A percentile compares a stretch with the other conserved stretches of the same genome.
These are phyloP conservation scores for Coniochaeta sp. DNA, from an alignment of 2,329 filamentous ascomycete genomes.

Conservation along the genomic window DNA sequence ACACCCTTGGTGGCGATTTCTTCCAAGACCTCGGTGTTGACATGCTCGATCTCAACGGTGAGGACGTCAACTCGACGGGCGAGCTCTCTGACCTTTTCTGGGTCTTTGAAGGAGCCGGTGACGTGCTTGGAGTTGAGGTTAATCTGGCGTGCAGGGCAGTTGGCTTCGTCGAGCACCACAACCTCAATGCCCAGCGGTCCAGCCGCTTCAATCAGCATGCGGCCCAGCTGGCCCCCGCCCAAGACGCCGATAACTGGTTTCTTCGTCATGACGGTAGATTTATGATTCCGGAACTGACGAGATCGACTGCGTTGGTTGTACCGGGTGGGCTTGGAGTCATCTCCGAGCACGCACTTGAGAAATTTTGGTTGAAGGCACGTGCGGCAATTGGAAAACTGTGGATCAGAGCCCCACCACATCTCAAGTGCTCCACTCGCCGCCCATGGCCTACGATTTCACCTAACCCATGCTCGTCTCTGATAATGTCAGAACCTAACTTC, in stretches of 20 bases:
- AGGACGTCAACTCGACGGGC: conserved; percentile 71
- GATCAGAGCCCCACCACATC: not conserved
- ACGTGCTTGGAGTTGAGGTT: conserved; percentile 69
- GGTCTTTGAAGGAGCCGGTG: conserved; percentile 81
- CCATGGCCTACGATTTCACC: not conserved
- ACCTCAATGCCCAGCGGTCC: conserved; percentile 66
- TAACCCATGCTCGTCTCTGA: not conserved
- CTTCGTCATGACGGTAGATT: not conserved
- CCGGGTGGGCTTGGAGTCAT: not conserved
- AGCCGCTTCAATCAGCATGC: conserved; percentile 90
- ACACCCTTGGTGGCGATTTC: conserved; percentile 65
- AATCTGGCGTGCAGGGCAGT: conserved; percentile 79
- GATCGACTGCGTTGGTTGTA: not conserved
- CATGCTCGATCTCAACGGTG: conserved; percentile 93
- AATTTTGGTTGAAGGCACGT: not conserved
- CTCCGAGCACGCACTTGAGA: not conserved
- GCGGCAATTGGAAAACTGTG: not conserved
- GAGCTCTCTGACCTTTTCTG: conserved; percentile 70
- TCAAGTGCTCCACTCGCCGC: too few species aligned
- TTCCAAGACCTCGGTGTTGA: conserved; percentile 83
- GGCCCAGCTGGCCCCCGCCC: conserved; percentile 70
- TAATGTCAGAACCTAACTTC: too few species aligned
- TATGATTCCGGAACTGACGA: not conserved
- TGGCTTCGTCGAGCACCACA: conserved; percentile 69
- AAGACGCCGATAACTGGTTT: conserved; percentile 43